Percentiles rank a stretch among this genome's conserved stretches.
phyloP scores from a whole-genome alignment of 805 yeast genomes.

The Wickerhamomyces canadensis region DNA sequence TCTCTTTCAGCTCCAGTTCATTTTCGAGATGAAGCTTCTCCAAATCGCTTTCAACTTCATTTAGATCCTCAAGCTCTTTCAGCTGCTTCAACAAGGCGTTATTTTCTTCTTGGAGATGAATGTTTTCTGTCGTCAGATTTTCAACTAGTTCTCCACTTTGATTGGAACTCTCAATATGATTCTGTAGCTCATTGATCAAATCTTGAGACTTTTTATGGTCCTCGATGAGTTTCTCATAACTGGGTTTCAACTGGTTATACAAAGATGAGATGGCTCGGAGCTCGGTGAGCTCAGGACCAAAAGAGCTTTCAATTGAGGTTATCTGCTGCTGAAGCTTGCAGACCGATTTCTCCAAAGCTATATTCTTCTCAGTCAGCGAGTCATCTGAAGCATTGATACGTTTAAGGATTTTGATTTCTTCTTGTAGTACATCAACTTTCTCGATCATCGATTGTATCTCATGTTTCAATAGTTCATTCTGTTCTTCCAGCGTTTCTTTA shows the following conservation, averaged over 20 bases:
- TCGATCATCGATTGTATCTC: slow-evolving; percentile 13
- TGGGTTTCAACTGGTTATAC: not conserved
- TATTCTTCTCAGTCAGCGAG: not conserved
- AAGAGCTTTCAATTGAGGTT: not conserved
- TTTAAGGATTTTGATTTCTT: slow-evolving; percentile 16
- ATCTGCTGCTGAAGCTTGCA: not conserved
- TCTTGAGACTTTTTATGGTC: slow-evolving; percentile 7
- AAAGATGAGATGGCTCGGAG: not conserved
- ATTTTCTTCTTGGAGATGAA: slow-evolving; percentile 30
- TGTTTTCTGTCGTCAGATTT: slow-evolving; percentile 30
- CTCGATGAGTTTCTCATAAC: slow-evolving; percentile 3
- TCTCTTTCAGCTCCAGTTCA: slow-evolving; percentile 37
- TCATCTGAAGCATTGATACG: slow-evolving; percentile 1
- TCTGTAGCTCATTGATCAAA: slow-evolving; percentile 24
- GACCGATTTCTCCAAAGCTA: not conserved
- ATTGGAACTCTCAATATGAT: slow-evolving; percentile 23
- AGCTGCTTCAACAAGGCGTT: slow-evolving; percentile 31
- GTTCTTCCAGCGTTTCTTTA: slow-evolving; percentile 34
- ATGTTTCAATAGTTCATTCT: slow-evolving; percentile 25
- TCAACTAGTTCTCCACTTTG: slow-evolving; percentile 30
- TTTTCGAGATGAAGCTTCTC: slow-evolving; percentile 38
- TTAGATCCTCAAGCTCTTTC: slow-evolving; percentile 43
- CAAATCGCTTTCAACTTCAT: slow-evolving; percentile 42
- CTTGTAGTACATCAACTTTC: slow-evolving; percentile 5
- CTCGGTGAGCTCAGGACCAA: not conserved